Conservation (phyloP, 139 green algal genomes). For the Closterium sp. region DNA sequence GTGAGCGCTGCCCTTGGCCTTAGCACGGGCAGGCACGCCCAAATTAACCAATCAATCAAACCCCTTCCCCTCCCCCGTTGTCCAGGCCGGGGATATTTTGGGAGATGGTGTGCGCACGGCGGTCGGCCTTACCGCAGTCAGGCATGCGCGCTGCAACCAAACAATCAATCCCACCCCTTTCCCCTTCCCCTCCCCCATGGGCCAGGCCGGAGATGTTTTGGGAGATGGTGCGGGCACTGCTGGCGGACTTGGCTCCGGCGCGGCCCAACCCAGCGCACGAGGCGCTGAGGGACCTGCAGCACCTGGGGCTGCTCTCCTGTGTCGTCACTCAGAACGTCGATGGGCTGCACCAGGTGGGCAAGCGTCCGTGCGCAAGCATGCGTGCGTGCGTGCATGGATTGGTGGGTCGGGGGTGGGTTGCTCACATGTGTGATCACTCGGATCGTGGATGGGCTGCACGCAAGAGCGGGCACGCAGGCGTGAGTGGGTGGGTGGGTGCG, state of each 20-base stretch:
- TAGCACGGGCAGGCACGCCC: too few species aligned
- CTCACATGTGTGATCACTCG: too few species aligned
- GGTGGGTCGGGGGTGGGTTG: not conserved
- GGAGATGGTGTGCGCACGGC: slow-evolving; percentile 10
- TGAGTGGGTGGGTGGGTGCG: too few species aligned
- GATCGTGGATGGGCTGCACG: too few species aligned
- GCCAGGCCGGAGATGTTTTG: slow-evolving; percentile 43
- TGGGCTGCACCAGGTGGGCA: slow-evolving; percentile 28
- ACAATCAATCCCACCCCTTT: too few species aligned
- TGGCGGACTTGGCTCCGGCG: not conserved
- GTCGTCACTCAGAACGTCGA: slow-evolving; percentile 40
- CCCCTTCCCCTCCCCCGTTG: too few species aligned
- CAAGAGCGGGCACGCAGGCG: too few species aligned
- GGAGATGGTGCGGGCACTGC: slow-evolving; percentile 29
- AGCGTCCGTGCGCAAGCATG: too few species aligned
- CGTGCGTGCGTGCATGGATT: too few species aligned
- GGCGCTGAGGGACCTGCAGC: slow-evolving; percentile 28
- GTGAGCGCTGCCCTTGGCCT: too few species aligned
- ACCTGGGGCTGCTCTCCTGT: slow-evolving; percentile 1
- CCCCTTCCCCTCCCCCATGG: not conserved
- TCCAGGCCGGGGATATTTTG: slow-evolving; percentile 35
- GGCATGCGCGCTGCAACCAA: too few species aligned
- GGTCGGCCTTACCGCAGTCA: not conserved
- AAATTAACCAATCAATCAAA: too few species aligned
- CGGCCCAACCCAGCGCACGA: slow-evolving; percentile 16